A percentile compares a stretch with the other conserved stretches of the same genome.
Evolutionary conservation across 2,329 filamentous ascomycete species (phyloP).

Genomic region (Fusarium buharicum): DNA sequence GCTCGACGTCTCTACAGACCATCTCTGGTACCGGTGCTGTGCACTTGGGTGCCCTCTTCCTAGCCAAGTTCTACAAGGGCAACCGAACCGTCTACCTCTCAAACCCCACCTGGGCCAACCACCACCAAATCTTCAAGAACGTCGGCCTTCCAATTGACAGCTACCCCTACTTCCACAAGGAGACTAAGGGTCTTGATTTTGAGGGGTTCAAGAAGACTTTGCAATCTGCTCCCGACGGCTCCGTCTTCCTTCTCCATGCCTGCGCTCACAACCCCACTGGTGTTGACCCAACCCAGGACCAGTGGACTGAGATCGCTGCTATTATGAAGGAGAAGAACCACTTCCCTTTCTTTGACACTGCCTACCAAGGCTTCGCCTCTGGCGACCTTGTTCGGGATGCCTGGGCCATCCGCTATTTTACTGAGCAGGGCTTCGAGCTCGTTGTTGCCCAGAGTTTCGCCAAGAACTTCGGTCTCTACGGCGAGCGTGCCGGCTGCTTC

Average conservation of each 20-base stretch:
- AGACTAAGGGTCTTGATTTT: constrained; percentile 92
- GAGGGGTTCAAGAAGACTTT: constrained; percentile 84
- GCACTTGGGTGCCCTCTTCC: constrained; percentile 92
- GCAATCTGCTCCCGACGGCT: constrained; percentile 76
- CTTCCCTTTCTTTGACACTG: constrained; percentile 98
- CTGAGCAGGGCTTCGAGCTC: constrained; percentile 90
- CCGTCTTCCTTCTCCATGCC: constrained; percentile 90
- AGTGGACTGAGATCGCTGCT: constrained; percentile 90
- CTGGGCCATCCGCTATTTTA: constrained; percentile 93
- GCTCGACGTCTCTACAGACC: constrained; percentile 85
- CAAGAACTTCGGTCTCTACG: constrained; percentile 98
- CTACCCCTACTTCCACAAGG: constrained; percentile 93
- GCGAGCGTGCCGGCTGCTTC: constrained; percentile 95
- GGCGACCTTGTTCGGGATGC: constrained; percentile 87
- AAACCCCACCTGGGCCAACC: constrained; percentile 97
- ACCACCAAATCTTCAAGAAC: constrained; percentile 98
- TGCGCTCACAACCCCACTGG: constrained; percentile 99
- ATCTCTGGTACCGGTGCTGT: constrained; percentile 97
- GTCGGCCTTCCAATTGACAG: constrained; percentile 79
- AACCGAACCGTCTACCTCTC: constrained; percentile 87
- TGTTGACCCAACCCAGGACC: constrained; percentile 90
- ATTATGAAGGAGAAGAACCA: constrained; percentile 81
- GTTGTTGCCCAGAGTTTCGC: constrained; percentile 93
- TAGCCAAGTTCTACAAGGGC: constrained; percentile 86
- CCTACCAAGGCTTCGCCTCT: constrained; percentile 97